Conservation (phyloP, 2,329 filamentous ascomycete genomes). For the Colletotrichum cereale region DNA sequence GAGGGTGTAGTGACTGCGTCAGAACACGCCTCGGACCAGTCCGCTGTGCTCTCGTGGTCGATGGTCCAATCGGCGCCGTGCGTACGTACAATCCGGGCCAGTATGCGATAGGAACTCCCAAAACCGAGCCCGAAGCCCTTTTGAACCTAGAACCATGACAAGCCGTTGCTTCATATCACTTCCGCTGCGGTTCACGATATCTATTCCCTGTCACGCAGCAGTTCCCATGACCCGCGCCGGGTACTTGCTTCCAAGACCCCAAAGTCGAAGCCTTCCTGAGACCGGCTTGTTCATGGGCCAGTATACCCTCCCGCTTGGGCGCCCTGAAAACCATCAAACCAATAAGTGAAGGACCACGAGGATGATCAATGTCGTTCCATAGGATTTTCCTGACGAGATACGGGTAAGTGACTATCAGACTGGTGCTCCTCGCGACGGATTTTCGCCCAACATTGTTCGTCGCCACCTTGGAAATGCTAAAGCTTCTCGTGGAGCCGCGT, state of each 20-base stretch:
- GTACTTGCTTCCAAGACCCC: neutral
- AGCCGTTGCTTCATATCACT: neutral
- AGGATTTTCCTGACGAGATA: conserved; percentile 1
- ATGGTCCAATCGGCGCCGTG: conserved; percentile 59
- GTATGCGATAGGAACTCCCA: neutral
- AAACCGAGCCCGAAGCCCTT: neutral
- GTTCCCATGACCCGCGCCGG: neutral
- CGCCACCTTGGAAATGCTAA: neutral
- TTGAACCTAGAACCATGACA: neutral
- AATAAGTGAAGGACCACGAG: neutral
- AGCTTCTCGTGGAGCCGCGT: neutral
- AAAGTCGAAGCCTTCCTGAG: neutral
- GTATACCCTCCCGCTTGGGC: neutral
- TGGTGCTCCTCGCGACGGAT: neutral
- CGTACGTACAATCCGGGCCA: conserved; percentile 45
- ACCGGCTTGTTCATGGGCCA: too few relatives aligned
- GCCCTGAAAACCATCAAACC: neutral
- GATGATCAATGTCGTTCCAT: neutral
- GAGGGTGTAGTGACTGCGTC: too few relatives aligned
- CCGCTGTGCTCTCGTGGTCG: conserved; percentile 60
- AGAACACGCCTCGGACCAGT: conserved; percentile 61
- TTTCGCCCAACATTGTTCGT: neutral
- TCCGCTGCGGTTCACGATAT: neutral
- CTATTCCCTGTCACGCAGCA: too few relatives aligned
- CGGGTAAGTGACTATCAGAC: neutral